Conservation (phyloP, 495 filamentous ascomycete species). For the Ramalina peruviana region DNA sequence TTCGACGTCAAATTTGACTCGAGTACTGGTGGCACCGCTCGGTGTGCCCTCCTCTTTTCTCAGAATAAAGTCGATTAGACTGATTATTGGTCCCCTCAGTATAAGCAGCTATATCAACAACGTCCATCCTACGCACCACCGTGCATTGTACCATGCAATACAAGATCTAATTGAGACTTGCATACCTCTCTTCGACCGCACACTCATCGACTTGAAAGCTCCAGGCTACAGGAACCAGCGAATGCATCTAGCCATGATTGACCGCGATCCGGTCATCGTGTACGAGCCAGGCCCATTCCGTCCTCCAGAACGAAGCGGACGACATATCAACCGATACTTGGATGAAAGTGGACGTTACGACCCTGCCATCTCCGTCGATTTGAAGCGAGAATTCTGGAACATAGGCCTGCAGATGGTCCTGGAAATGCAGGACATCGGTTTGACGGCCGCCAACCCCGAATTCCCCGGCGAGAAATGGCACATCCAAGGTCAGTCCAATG, state of each 20-base stretch:
- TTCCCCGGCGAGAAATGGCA: slow-evolving; percentile 25
- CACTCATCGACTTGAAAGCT: slow-evolving; percentile 28
- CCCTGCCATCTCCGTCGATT: slow-evolving; percentile 16
- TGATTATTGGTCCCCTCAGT: slow-evolving; percentile 11
- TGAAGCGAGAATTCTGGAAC: slow-evolving; percentile 26
- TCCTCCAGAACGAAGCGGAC: slow-evolving; percentile 1
- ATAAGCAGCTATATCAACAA: slow-evolving; percentile 35
- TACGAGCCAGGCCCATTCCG: slow-evolving; percentile 13
- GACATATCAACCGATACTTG: slow-evolving; percentile 2
- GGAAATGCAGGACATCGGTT: slow-evolving; percentile 23
- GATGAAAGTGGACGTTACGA: slow-evolving; percentile 16
- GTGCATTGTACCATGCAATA: slow-evolving; percentile 24
- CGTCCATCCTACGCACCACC: slow-evolving; percentile 28
- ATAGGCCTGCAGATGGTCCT: slow-evolving; percentile 28
- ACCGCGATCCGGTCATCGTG: slow-evolving; percentile 13
- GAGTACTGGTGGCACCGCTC: neutral
- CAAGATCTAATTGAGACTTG: slow-evolving; percentile 29
- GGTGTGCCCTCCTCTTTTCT: neutral
- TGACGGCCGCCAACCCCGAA: slow-evolving; percentile 20
- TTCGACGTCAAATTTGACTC: slow-evolving; percentile 23
- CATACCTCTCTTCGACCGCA: slow-evolving; percentile 27
- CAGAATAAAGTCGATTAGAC: neutral
- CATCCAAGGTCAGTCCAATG: slow-evolving; percentile 30
- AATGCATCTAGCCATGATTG: slow-evolving; percentile 12
- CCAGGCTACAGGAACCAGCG: slow-evolving; percentile 13